phyloP scores from a whole-genome alignment of 2,329 filamentous ascomycete species.

The Cladosporium sp. region DNA sequence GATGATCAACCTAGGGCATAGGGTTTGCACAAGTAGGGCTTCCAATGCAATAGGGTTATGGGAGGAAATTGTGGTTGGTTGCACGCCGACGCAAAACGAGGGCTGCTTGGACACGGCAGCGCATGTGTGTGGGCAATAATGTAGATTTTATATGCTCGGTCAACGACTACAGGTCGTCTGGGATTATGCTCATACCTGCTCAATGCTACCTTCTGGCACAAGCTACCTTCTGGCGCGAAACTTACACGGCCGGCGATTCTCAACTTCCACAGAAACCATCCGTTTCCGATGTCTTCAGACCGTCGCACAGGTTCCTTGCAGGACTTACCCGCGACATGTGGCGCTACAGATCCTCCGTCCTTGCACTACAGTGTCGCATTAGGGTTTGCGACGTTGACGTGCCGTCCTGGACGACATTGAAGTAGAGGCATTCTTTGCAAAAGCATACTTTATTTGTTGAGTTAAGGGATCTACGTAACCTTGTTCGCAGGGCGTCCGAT shows the following conservation, averaged over 20 bases:
- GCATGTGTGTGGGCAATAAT: background rate
- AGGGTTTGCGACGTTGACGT: background rate
- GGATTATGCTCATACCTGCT: background rate
- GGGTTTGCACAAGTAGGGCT: conserved; percentile 2
- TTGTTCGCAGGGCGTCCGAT: no score
- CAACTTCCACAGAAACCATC: background rate
- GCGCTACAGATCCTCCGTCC: background rate
- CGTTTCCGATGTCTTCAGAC: background rate
- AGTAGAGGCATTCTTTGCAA: no score
- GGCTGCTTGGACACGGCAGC: background rate
- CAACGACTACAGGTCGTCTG: background rate
- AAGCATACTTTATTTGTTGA: no score
- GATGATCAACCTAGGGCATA: conserved; percentile 6
- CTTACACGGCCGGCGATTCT: background rate
- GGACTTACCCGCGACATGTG: background rate
- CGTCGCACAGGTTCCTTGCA: background rate
- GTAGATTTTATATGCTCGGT: background rate
- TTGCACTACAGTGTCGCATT: background rate
- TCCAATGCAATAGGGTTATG: background rate
- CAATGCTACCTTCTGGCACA: background rate
- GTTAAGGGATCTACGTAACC: no score
- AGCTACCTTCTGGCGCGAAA: background rate
- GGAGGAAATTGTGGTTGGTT: background rate
- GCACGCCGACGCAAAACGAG: background rate
- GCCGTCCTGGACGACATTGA: no score